phyloP scores from a whole-genome alignment of 2,329 filamentous ascomycete genomes.

The Akanthomyces uredinophilus region DNA sequence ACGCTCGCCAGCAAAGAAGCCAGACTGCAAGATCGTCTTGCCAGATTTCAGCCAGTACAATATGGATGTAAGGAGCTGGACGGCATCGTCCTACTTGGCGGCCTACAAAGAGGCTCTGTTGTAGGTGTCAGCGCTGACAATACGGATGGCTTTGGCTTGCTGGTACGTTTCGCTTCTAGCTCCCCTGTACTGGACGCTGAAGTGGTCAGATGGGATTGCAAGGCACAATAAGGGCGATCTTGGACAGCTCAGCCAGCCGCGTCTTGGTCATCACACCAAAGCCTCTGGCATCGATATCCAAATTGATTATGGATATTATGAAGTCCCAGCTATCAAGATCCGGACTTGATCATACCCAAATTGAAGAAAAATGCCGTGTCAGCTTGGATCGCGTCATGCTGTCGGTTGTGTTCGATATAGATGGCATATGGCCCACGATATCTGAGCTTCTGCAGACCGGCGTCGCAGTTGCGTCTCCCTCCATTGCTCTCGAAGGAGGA shows the following conservation, averaged over 20 bases:
- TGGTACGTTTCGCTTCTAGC: constrained; percentile 31
- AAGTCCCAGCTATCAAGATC: not conserved
- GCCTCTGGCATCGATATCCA: constrained; percentile 25
- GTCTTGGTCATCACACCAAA: constrained; percentile 47
- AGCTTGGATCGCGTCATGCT: constrained; percentile 48
- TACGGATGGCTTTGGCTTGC: constrained; percentile 40
- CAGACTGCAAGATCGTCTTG: constrained; percentile 28
- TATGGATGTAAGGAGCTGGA: constrained; percentile 48
- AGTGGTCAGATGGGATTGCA: constrained; percentile 42
- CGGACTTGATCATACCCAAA: not conserved
- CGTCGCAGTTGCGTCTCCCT: not conserved
- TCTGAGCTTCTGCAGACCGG: constrained; percentile 38
- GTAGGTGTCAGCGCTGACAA: constrained; percentile 52
- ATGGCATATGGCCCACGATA: constrained; percentile 54
- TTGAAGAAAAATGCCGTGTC: constrained; percentile 21
- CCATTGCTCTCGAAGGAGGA: not conserved
- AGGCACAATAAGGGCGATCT: constrained; percentile 38
- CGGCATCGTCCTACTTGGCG: constrained; percentile 39
- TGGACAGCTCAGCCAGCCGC: constrained; percentile 21
- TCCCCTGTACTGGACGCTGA: not conserved
- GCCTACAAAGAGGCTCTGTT: constrained; percentile 46
- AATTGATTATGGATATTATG: not conserved
- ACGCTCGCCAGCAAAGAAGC: constrained; percentile 36
- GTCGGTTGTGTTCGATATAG: constrained; percentile 53
- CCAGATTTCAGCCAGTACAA: constrained; percentile 26